Evolutionary conservation across 2,329 filamentous ascomycete species (phyloP).

Genomic region (Neophaeococcomyces mojaviensis): DNA sequence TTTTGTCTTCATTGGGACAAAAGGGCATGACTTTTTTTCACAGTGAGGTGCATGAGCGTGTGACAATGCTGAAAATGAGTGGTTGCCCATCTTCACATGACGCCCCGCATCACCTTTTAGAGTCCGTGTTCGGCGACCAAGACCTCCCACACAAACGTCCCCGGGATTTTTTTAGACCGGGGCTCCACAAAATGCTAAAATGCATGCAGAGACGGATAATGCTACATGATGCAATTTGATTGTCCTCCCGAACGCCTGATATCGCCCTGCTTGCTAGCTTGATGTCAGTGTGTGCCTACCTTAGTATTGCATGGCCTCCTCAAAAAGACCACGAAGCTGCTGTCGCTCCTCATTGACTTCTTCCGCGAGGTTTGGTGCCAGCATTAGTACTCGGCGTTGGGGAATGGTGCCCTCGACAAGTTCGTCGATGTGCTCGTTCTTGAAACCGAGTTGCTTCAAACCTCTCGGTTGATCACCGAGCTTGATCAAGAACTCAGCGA

Average conservation of each 20-base stretch:
- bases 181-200: no score
- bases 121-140: neutral
- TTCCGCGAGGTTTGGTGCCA: conserved; percentile 72
- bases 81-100: neutral
- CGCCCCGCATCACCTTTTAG: conserved; percentile 6
- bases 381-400: conserved; percentile 80
- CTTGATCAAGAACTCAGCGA: conserved; percentile 70
- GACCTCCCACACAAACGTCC: neutral
- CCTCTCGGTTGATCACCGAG: conserved; percentile 88
- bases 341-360: conserved; percentile 65
- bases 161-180: no score
- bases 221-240: conserved; percentile 5
- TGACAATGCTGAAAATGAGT: neutral
- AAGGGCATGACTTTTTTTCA: neutral
- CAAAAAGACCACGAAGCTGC: conserved; percentile 63
- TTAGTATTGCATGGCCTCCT: conserved; percentile 51
- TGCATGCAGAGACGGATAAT: no score
- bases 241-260: neutral
- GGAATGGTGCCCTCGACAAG: conserved; percentile 93
- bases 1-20: no score
- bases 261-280: neutral
- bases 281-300: neutral
- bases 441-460: conserved; percentile 75
- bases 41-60: neutral
- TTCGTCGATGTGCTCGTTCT: conserved; percentile 63